A percentile compares a stretch with the other conserved stretches of the same genome.
phyloP scores from a whole-genome alignment of 1,139 yeast genomes.

The Yamadazyma dendronema region DNA sequence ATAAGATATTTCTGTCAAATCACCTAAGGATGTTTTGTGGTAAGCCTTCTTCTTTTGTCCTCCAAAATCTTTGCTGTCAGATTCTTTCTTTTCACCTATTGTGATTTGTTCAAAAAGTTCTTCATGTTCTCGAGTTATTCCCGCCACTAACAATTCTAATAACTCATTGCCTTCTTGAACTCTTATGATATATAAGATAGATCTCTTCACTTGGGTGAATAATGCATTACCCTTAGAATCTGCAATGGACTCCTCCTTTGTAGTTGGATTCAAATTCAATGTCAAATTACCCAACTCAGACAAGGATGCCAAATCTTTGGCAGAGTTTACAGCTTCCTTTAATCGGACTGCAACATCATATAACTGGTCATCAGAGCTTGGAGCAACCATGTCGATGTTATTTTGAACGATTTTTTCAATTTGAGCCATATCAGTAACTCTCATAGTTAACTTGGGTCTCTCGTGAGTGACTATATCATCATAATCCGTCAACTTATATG shows the following conservation, averaged over 20 bases:
- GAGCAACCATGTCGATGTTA: conserved; percentile 51
- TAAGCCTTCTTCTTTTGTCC: conserved; percentile 30
- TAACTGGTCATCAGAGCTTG: conserved; percentile 56
- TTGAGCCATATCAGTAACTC: conserved; percentile 61
- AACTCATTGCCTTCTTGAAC: conserved; percentile 76
- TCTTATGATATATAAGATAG: conserved; percentile 73
- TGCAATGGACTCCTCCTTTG: conserved; percentile 42
- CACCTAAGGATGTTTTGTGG: conserved; percentile 47
- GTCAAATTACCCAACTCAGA: conserved; percentile 43
- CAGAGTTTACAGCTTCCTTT: conserved; percentile 33
- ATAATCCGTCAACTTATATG: conserved; percentile 61
- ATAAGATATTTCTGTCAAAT: conserved; percentile 57
- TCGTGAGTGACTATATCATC: conserved; percentile 70
- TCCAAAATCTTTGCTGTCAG: conserved; percentile 17
- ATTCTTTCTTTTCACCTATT: conserved; percentile 41
- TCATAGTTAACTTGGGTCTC: conserved; percentile 63
- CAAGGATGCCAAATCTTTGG: conserved; percentile 40
- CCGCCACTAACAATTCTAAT: conserved; percentile 70
- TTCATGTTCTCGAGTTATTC: conserved; percentile 70
- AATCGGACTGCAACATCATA: conserved; percentile 36
- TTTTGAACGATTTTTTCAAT: conserved; percentile 58
- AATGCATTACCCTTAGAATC: conserved; percentile 52
- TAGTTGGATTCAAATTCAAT: conserved; percentile 49
- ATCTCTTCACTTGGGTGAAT: conserved; percentile 78
- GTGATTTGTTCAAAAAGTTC: conserved; percentile 56